A percentile compares a stretch with the other conserved stretches of the same genome.
phyloP scores from a whole-genome alignment of 1,284 basidiomycete genomes.

The Malassezia caprae region DNA sequence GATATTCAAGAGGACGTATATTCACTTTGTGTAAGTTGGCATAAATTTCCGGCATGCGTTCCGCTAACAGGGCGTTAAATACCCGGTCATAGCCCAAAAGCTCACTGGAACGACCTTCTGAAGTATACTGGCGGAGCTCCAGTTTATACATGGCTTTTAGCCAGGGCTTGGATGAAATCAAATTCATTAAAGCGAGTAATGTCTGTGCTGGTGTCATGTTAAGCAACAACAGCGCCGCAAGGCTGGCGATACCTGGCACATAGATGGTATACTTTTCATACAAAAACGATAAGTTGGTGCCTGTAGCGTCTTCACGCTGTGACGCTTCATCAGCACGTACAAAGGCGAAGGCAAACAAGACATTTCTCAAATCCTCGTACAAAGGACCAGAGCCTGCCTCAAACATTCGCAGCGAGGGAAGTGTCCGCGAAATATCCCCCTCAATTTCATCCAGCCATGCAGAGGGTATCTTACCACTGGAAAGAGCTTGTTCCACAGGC shows the following conservation, averaged over 20 bases:
- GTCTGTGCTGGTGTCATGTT: constrained; percentile 66
- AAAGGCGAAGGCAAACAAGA: constrained; percentile 83
- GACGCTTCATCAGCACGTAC: constrained; percentile 68
- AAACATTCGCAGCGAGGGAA: constrained; percentile 83
- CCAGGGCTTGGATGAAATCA: constrained; percentile 50
- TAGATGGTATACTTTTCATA: constrained; percentile 26
- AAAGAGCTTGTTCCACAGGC: constrained; percentile 14
- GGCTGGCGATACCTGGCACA: constrained; percentile 47
- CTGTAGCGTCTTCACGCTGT: background rate
- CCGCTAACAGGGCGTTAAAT: constrained; percentile 80
- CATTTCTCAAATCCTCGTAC: constrained; percentile 72
- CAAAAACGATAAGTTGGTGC: background rate
- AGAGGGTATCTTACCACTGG: constrained; percentile 12
- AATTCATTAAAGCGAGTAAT: constrained; percentile 76
- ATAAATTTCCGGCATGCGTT: constrained; percentile 79
- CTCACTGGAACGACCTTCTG: background rate
- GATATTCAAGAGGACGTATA: constrained; percentile 23
- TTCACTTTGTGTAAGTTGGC: constrained; percentile 36
- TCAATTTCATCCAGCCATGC: constrained; percentile 62
- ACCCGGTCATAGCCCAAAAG: constrained; percentile 55
- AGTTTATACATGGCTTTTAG: constrained; percentile 34
- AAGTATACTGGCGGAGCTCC: constrained; percentile 4
- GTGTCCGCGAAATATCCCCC: constrained; percentile 64
- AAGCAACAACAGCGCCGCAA: constrained; percentile 79
- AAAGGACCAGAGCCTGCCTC: constrained; percentile 66